Conservation (phyloP, 805 yeast species). For the Metschnikowia borealis region DNA sequence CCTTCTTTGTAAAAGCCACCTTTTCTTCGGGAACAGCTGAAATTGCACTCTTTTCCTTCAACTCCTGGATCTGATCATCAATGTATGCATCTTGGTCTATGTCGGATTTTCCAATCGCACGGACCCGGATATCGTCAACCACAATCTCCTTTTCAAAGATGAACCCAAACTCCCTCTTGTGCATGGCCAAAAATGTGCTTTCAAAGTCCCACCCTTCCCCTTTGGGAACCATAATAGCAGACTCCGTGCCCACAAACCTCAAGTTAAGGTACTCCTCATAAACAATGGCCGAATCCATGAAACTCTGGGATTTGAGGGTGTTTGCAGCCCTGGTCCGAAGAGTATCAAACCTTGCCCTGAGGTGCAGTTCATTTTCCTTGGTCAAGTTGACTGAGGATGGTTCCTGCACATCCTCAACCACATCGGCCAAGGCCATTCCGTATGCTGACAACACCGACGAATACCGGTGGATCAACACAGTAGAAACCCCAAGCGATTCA, state of each 20-base stretch:
- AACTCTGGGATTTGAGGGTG: conserved; percentile 12
- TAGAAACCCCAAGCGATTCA: conserved; percentile 15
- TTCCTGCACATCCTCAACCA: conserved; percentile 18
- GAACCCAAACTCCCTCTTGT: conserved; percentile 18
- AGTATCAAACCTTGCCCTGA: conserved; percentile 6
- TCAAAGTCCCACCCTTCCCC: conserved; percentile 14
- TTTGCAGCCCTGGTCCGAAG: conserved; percentile 7
- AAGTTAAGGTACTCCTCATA: conserved; percentile 17
- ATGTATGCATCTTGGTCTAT: conserved; percentile 10
- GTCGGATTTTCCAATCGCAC: conserved; percentile 15
- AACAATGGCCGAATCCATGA: conserved; percentile 9
- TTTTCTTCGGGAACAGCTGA: not conserved
- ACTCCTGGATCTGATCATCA: conserved; percentile 13
- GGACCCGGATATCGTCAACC: conserved; percentile 20
- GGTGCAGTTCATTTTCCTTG: not conserved
- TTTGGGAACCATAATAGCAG: conserved; percentile 17
- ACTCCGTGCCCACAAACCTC: conserved; percentile 17
- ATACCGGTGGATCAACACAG: conserved; percentile 17
- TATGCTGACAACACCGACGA: conserved; percentile 20
- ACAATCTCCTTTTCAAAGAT: conserved; percentile 17
- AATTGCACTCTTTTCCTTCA: conserved; percentile 1
- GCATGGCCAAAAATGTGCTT: conserved; percentile 13
- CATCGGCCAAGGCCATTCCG: conserved; percentile 21
- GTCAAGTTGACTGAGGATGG: conserved; percentile 12
- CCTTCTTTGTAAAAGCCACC: conserved; percentile 10